Base-by-base conservation (phyloP, 768 basidiomycete species). In the Podaxis carcinomalis region DNA sequence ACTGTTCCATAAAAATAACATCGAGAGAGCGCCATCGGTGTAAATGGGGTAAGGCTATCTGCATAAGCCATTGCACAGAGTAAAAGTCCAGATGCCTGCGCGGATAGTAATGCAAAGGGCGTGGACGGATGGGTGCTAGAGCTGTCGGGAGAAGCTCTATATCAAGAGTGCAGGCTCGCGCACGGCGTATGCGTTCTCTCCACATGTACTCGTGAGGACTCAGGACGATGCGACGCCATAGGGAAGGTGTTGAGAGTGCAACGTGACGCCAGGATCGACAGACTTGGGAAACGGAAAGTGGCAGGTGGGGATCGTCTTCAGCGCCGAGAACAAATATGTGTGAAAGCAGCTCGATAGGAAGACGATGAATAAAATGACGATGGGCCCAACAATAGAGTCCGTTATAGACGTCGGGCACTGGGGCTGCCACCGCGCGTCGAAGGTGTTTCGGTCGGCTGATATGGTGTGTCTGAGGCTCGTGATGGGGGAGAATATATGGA, bases 201-300 rank as follows among this genome's bases (percentile, higher is more conserved):
- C 86, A 90, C 83, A 90, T 84, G 56, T 73, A 66, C 56, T 80
- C 70, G 46, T 79, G 69, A 5, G 80, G 76, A 62, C 74, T 71
- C 59, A 89, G 75, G 11, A 73, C 72, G 62, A 92, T 78, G 63
- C 78, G 78, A 61, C 86, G 77, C 90, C 90, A 92, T 57, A 92
- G 74, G 1, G 78, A 66, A 16, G 83, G 87, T 4, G 86, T 85
- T 51, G 78, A 80, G 28, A 88, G 74, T 14, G 85, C 80, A 28
- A 89, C 75, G 37, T 79, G 72, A 46, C 89, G 78, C 88, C 89
- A 92, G 36, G 73, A 68, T 49, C 79, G 76, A 70, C 87, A 91
- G 58, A 89, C 86, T 64, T 89, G 89, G 6, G 89, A 90, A 52
- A 89, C 77, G 47, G 74, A 72, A 62, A 90, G 65, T 21, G 88